Conservation (phyloP, 768 basidiomycete species). For the Boletus tomentosulus region DNA sequence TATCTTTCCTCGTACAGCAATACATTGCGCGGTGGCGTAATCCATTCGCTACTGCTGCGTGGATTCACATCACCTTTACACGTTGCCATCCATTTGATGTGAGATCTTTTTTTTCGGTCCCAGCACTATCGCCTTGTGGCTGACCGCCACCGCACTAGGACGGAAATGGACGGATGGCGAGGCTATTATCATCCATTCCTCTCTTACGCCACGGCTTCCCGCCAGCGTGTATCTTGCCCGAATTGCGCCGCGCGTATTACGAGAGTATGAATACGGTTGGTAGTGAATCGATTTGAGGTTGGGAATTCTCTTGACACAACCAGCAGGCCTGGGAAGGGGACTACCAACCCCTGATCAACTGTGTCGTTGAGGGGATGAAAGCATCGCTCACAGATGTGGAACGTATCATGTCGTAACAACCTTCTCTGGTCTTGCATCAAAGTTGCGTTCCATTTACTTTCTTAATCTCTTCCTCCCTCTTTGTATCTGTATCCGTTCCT, state of each 20-base stretch:
- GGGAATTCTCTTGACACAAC: neutral
- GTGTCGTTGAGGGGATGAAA: slow-evolving; percentile 27
- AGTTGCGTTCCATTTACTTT: neutral
- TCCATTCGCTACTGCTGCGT: slow-evolving; percentile 35
- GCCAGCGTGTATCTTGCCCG: slow-evolving; percentile 27
- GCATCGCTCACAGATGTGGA: slow-evolving; percentile 26
- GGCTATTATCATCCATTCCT: slow-evolving; percentile 33
- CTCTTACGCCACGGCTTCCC: slow-evolving; percentile 32
- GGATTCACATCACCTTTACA: slow-evolving; percentile 33
- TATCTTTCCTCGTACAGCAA: slow-evolving; percentile 20
- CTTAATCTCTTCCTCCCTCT: neutral
- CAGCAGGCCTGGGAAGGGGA: slow-evolving; percentile 32
- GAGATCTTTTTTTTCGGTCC: slow-evolving; percentile 1
- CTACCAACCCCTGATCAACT: slow-evolving; percentile 31
- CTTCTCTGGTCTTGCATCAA: neutral
- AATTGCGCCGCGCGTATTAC: slow-evolving; percentile 23
- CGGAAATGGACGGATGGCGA: slow-evolving; percentile 35
- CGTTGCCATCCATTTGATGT: slow-evolving; percentile 35
- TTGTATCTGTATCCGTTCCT: neutral
- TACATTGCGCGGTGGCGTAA: slow-evolving; percentile 36
- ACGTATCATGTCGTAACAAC: slow-evolving; percentile 24
- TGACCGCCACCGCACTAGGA: slow-evolving; percentile 15
- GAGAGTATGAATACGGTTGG: slow-evolving; percentile 33
- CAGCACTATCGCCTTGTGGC: neutral
- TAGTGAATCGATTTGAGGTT: neutral